Conservation (phyloP, 805 yeast species). For the Priceomyces haplophilus region DNA sequence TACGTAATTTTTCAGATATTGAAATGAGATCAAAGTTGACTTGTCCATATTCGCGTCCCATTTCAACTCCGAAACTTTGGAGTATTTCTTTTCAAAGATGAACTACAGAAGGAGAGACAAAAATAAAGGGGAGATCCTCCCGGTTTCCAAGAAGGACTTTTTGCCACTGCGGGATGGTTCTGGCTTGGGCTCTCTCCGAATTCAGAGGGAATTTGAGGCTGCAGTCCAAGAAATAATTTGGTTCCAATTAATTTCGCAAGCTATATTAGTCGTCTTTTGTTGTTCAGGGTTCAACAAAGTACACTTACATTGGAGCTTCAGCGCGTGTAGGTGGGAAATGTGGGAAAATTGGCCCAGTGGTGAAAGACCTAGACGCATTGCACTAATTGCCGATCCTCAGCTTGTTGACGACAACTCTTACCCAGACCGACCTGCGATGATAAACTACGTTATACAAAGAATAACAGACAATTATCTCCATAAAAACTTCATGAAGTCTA, state of each 20-base stretch:
- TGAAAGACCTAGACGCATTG: conserved; percentile 45
- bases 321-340: conserved; percentile 49
- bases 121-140: background rate
- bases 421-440: conserved; percentile 57
- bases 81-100: background rate
- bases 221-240: background rate
- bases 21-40: too few relatives aligned
- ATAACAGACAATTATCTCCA: conserved; percentile 77
- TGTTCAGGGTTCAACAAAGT: background rate
- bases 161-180: background rate
- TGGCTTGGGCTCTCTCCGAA: background rate
- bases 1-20: too few relatives aligned
- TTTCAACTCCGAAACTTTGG: too few relatives aligned
- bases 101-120: conserved; percentile 3
- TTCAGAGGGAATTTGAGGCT: background rate
- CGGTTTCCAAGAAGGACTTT: background rate
- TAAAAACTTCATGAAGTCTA: conserved; percentile 65
- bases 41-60: too few relatives aligned
- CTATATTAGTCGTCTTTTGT: conserved; percentile 22
- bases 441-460: conserved; percentile 54
- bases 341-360: conserved; percentile 60
- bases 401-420: conserved; percentile 86
- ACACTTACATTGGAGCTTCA: conserved; percentile 13
- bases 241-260: conserved; percentile 8
- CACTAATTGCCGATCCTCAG: conserved; percentile 89